Conservation (phyloP, 257 asterid species). For the Linaria vulgaris region DNA sequence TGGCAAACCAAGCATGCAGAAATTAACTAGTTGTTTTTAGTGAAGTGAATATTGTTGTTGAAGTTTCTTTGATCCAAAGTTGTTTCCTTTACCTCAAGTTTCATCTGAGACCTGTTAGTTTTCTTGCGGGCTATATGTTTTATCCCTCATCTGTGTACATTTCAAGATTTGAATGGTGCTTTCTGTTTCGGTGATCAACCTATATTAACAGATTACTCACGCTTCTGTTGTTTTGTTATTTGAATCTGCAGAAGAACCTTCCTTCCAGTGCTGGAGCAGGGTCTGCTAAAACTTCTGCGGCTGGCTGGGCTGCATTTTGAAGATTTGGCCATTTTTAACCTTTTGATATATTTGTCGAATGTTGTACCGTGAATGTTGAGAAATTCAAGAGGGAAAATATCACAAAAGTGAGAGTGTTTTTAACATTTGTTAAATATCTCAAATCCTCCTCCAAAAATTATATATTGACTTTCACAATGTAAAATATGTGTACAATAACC, state of each 20-base stretch:
- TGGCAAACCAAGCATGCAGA: neutral
- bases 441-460: slow-evolving; percentile 23
- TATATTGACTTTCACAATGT: slow-evolving; percentile 6
- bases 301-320: slow-evolving; percentile 99
- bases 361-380: slow-evolving; percentile 45
- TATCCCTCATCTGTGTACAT: neutral
- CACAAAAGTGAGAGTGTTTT: slow-evolving; percentile 15
- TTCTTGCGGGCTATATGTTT: neutral
- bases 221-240: slow-evolving; percentile 12
- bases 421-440: slow-evolving; percentile 22
- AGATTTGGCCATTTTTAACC: slow-evolving; percentile 15
- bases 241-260: slow-evolving; percentile 71
- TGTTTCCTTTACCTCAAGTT: neutral
- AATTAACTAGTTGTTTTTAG: neutral
- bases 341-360: slow-evolving; percentile 33
- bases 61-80: neutral
- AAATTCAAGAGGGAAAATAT: slow-evolving; percentile 26
- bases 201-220: neutral
- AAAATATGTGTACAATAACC: neutral
- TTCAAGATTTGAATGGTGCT: neutral
- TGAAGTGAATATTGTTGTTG: neutral
- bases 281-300: slow-evolving; percentile 62
- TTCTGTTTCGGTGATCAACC: neutral
- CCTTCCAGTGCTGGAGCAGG: slow-evolving; percentile 67
- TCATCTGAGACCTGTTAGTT: neutral